Evolutionary conservation across 139 green algal genomes (phyloP).

Genomic region (Chlamydomonas incerta): DNA sequence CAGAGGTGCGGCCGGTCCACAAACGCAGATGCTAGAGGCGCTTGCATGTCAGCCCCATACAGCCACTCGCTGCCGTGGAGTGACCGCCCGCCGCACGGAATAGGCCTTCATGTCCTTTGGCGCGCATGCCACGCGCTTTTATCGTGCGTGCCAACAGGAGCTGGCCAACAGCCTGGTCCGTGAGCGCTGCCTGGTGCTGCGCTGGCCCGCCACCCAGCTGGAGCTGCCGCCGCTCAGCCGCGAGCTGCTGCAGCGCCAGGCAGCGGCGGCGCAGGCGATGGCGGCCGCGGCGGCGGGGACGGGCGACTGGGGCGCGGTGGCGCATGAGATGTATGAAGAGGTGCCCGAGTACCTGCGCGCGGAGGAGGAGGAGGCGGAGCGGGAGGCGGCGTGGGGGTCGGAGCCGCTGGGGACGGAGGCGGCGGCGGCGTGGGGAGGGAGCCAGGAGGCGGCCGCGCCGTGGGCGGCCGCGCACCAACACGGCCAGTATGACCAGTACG

Average conservation of each 20-base stretch:
- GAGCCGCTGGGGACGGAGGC: not conserved
- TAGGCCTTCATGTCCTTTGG: no score
- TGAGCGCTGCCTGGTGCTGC: constrained; percentile 31
- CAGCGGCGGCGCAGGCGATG: no score
- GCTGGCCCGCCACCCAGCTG: not conserved
- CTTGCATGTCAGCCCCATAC: no score
- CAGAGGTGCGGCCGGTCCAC: not conserved
- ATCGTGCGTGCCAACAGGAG: constrained; percentile 68
- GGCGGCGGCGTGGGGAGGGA: no score
- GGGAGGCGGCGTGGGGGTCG: not conserved
- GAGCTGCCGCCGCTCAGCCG: constrained; percentile 17
- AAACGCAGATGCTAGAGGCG: no score
- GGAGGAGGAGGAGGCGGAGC: not conserved
- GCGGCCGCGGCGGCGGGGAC: not conserved
- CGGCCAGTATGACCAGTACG: not conserved
- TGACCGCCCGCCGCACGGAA: no score
- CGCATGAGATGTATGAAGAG: not conserved
- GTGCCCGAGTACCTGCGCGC: not conserved
- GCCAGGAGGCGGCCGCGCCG: not conserved
- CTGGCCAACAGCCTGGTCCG: constrained; percentile 61
- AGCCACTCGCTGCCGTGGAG: no score
- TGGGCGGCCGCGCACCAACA: not conserved
- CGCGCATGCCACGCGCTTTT: constrained; percentile 69
- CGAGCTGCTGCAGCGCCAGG: not conserved
- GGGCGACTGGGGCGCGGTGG: not conserved